phyloP scores from a whole-genome alignment of 1,284 basidiomycete species.

The Sanghuangporus baumii region DNA sequence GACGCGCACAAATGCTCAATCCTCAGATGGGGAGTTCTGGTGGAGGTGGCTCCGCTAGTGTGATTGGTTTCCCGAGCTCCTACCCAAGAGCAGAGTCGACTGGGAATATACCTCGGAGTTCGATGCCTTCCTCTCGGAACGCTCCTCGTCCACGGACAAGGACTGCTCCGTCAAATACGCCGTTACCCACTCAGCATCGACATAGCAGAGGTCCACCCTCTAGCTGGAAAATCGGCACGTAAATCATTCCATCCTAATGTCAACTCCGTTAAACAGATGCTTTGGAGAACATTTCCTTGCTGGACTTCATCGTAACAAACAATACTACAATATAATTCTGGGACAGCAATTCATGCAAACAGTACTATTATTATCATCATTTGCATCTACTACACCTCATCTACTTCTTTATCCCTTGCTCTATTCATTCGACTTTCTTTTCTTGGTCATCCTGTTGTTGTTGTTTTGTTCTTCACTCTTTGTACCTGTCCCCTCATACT shows the following conservation, averaged over 20 bases:
- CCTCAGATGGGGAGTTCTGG: constrained; percentile 32
- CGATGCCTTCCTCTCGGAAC: neutral
- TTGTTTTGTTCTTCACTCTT: neutral
- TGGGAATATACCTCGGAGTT: constrained; percentile 4
- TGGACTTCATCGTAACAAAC: neutral
- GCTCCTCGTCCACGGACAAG: constrained; percentile 42
- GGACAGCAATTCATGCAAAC: neutral
- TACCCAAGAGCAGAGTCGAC: constrained; percentile 13
- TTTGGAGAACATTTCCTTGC: neutral
- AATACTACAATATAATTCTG: neutral
- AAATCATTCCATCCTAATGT: neutral
- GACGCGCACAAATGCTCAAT: constrained; percentile 22
- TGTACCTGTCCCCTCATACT: neutral
- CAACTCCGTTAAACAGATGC: neutral
- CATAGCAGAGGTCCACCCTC: constrained; percentile 34
- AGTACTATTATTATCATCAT: constrained; percentile 11
- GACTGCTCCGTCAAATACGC: constrained; percentile 48
- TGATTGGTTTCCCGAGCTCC: constrained; percentile 7
- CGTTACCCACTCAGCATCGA: constrained; percentile 14
- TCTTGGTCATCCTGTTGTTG: neutral
- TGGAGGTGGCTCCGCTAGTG: constrained; percentile 22
- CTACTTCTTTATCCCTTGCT: neutral
- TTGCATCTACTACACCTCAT: neutral
- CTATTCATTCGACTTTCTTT: neutral
- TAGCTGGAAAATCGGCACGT: constrained; percentile 44